These are phyloP conservation scores for Camelina neglecta DNA, from an alignment of 345 rosid genomes.

Conservation along the genomic window DNA sequence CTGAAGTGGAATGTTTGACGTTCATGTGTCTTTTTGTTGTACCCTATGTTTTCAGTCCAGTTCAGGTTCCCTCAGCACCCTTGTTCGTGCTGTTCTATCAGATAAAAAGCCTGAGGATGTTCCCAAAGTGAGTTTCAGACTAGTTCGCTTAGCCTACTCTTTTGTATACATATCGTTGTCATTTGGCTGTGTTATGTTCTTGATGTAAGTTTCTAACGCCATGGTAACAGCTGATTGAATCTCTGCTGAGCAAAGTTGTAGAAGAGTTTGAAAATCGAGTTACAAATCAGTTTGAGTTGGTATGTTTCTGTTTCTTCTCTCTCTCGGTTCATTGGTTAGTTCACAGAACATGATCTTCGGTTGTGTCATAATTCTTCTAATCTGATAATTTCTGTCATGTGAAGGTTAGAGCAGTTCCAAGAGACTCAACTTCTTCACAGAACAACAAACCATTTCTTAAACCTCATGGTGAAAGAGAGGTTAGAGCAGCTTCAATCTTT, in stretches of 20 bases:
- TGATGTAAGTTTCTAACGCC: constrained; percentile 37
- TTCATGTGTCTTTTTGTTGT: constrained; percentile 13
- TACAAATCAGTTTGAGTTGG: constrained; percentile 67
- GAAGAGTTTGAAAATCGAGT: constrained; percentile 90
- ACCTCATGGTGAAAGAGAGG: constrained; percentile 62
- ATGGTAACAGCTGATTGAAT: constrained; percentile 77
- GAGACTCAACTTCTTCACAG: constrained; percentile 51
- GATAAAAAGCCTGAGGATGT: constrained; percentile 90
- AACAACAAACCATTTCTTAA: constrained; percentile 54
- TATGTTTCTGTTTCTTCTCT: constrained; percentile 44
- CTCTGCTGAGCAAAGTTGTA: constrained; percentile 81
- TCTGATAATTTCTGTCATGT: constrained; percentile 32
- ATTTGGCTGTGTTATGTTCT: neutral
- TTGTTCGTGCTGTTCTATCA: constrained; percentile 71
- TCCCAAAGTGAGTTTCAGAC: constrained; percentile 59
- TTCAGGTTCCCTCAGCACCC: constrained; percentile 67
- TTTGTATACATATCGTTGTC: neutral
- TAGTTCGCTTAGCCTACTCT: neutral
- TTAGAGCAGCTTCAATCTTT: constrained; percentile 38
- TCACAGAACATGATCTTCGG: constrained; percentile 20
- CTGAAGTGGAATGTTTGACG: constrained; percentile 13
- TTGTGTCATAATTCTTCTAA: constrained; percentile 21
- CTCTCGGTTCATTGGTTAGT: constrained; percentile 15
- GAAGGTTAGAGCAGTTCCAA: constrained; percentile 57
- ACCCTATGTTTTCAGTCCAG: constrained; percentile 47